Evolutionary conservation across 768 basidiomycete species (phyloP), one percentile per base, ranked within the genome.

Genomic region (Butyriboletus loyo): DNA sequence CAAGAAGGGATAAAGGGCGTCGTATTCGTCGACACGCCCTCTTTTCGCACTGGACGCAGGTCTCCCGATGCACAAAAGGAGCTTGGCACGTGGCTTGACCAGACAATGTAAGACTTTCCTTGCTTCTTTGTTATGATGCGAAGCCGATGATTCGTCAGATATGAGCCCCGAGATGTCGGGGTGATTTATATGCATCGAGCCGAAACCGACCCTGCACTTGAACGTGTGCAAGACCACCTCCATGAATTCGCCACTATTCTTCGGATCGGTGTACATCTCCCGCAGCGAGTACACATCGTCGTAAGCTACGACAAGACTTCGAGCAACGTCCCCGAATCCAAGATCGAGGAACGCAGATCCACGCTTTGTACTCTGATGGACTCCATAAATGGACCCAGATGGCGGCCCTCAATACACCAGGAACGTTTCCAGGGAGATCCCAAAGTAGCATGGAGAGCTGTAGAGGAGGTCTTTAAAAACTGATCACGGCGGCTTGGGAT

Each of bases 21-120:
- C 10, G 56, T 66, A 8, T 58, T 65, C 22, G 40, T 63, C 4
- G 64, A 65, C 30, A 54, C 59, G 0, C 64, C 64, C 22, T 64
- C 62, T 0, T 64, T 63, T 30, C 44, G 49, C 39, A 63, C 62
- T 1, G 61, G 21, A 22, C 41, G 35, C 17, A 28, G 52, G 8
- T 15, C 42, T 6, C 42, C 34, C 4, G 47, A 62, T 42, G 46
- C 60, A 9, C 31, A 27, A 14, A 5, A 31, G 10, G 49, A 51
- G 47, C 28, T 65, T 1, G 9, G 6, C 1, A n/a, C 25, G 9
- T 58, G 60, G 57, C 15, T 57, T 2, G 6, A 10, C 1, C 15
- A 15, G 30, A 39, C 22, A 39, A n/a, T 13, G 60, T 52, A 27
- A 38, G 44, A 13, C 2, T 31, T 22, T 1, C 24, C 13, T 1